A percentile compares a stretch with the other conserved stretches of the same genome.
Evolutionary conservation across 2,329 filamentous ascomycete species (phyloP).

Genomic region (Cordyceps javanica): DNA sequence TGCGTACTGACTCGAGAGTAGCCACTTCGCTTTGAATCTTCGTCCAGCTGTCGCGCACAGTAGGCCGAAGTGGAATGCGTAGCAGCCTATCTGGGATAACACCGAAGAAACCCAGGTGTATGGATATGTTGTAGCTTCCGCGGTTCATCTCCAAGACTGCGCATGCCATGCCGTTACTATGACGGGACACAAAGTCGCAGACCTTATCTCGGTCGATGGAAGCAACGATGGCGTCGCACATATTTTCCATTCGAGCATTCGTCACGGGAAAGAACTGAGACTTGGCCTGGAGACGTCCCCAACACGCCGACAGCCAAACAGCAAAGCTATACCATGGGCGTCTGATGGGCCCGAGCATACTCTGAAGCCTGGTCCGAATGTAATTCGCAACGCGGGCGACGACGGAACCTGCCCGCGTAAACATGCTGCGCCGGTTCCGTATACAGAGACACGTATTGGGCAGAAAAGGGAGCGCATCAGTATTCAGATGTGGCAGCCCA

Average conservation of each 20-base stretch:
- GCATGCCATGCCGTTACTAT: neutral
- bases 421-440: no score
- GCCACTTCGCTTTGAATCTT: slow-evolving; percentile 1
- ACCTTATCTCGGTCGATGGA: neutral
- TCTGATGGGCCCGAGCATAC: no score
- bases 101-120: neutral
- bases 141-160: neutral
- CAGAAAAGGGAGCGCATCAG: no score
- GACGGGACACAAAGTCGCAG: neutral
- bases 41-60: neutral
- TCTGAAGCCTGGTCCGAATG: no score
- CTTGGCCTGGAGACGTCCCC: no score
- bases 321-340: no score
- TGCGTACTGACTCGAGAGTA: neutral
- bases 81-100: neutral
- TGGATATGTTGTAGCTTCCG: slow-evolving; percentile 1
- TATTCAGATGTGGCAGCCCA: no score
- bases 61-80: neutral
- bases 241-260: neutral
- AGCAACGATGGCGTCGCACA: neutral
- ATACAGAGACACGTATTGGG: no score
- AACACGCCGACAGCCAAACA: no score
- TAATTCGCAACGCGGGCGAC: no score
- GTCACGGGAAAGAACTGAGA: no score
- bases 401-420: no score